phyloP scores from a whole-genome alignment of 2,329 filamentous ascomycete species.

The Fusarium sp. region DNA sequence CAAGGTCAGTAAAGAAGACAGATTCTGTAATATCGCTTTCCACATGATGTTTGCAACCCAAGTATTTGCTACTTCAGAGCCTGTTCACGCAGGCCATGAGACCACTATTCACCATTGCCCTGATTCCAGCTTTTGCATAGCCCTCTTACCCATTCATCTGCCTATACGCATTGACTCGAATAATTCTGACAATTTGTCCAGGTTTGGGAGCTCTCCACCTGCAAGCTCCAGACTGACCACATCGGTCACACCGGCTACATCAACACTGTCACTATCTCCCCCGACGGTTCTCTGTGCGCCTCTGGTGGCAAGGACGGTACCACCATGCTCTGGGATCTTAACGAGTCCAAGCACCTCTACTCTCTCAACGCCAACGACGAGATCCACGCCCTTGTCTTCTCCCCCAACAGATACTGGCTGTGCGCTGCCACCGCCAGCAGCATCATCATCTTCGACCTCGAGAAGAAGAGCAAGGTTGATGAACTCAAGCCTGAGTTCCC shows the following conservation, averaged over 20 bases:
- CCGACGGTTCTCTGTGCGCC: constrained; percentile 98
- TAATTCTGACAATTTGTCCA: constrained; percentile 54
- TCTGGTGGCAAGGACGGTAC: constrained; percentile 99
- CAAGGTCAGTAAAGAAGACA: constrained; percentile 78
- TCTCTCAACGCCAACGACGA: constrained; percentile 99
- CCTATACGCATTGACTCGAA: neutral
- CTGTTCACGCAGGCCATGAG: constrained; percentile 84
- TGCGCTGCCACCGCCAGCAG: constrained; percentile 96
- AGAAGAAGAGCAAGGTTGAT: constrained; percentile 99
- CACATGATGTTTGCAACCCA: constrained; percentile 92
- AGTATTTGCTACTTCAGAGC: constrained; percentile 99
- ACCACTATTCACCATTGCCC: constrained; percentile 89
- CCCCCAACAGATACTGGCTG: constrained; percentile 99
- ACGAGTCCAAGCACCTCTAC: constrained; percentile 99
- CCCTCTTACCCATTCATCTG: constrained; percentile 8
- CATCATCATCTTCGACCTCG: constrained; percentile 99
- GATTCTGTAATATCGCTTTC: neutral
- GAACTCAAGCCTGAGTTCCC: constrained; percentile 99
- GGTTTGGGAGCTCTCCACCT: constrained; percentile 99
- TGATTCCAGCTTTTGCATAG: constrained; percentile 65
- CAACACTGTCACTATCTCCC: constrained; percentile 99
- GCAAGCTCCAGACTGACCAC: constrained; percentile 99
- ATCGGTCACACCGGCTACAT: constrained; percentile 99
- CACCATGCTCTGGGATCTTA: constrained; percentile 99
- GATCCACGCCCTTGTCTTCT: constrained; percentile 99